Evolutionary conservation across 257 asterid genomes (phyloP).

Genomic region (Knoxia roxburghii): DNA sequence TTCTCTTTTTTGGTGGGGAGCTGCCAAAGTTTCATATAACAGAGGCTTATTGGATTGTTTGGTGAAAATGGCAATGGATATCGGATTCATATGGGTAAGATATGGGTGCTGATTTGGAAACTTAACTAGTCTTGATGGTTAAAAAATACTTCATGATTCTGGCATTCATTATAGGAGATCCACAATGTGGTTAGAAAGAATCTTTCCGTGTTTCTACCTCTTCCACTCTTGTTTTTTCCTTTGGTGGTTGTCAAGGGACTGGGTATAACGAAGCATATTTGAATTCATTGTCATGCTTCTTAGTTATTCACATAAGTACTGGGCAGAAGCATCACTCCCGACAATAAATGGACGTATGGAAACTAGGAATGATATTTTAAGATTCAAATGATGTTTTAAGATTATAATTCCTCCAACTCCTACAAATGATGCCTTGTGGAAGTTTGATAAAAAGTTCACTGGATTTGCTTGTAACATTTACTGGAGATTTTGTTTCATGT

Average conservation of each 20-base stretch:
- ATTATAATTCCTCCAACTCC: background rate
- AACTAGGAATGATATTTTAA: background rate
- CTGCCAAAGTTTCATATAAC: background rate
- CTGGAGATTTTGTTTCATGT: too few species aligned
- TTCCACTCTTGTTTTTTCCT: too few species aligned
- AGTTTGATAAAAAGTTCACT: background rate
- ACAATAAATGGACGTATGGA: background rate
- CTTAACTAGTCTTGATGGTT: background rate
- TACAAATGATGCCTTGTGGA: background rate
- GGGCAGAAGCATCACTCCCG: background rate
- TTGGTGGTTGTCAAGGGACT: too few species aligned
- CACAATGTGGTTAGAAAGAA: too few species aligned
- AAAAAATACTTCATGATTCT: background rate
- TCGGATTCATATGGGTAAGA: background rate
- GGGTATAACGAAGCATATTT: background rate
- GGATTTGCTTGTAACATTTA: background rate
- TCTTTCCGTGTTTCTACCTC: too few species aligned
- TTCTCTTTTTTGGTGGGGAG: background rate
- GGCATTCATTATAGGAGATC: background rate
- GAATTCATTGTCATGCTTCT: background rate
- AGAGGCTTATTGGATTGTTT: background rate
- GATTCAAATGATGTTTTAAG: background rate
- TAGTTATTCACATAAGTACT: background rate
- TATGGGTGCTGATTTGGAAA: too few species aligned
- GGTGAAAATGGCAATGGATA: background rate